phyloP scores from a whole-genome alignment of 371 early-diverging fungal genomes.

The Zopfochytrium polystomum region DNA sequence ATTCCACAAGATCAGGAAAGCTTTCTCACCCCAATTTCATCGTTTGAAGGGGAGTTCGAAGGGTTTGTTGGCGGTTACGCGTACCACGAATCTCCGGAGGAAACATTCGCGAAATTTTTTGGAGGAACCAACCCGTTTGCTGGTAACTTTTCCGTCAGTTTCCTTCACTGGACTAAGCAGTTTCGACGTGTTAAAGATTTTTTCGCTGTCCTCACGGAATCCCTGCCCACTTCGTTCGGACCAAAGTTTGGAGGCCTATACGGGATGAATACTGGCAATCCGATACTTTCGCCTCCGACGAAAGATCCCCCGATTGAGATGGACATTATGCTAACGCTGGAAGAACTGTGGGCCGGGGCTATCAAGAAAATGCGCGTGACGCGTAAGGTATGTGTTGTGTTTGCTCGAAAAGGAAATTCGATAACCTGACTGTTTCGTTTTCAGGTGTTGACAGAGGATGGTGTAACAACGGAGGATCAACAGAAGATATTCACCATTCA shows the following conservation, averaged over 20 bases:
- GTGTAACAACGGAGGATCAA: conserved; percentile 32
- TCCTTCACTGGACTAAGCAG: too few species aligned
- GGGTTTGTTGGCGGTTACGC: conserved; percentile 49
- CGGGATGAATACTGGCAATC: conserved; percentile 42
- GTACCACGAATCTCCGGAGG: conserved; percentile 47
- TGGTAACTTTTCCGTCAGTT: conserved; percentile 51
- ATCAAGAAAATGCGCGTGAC: conserved; percentile 50
- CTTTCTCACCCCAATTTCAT: background rate
- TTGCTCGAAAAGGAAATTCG: background rate
- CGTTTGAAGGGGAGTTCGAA: conserved; percentile 31
- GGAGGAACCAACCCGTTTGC: conserved; percentile 54
- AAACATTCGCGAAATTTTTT: conserved; percentile 48
- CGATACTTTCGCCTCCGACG: conserved; percentile 18
- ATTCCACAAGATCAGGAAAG: background rate
- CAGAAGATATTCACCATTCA: conserved; percentile 49
- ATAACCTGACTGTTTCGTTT: background rate
- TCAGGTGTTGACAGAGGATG: conserved; percentile 42
- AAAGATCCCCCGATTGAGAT: conserved; percentile 42
- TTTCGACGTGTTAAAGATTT: too few species aligned
- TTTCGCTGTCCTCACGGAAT: conserved; percentile 4
- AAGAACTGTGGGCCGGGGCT: conserved; percentile 54
- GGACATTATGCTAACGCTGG: conserved; percentile 46
- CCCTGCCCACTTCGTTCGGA: conserved; percentile 41
- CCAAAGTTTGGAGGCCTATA: conserved; percentile 50
- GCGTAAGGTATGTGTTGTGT: conserved; percentile 35